These are phyloP conservation scores for Leishmania mexicana DNA, from an alignment of 208 protist genomes.

Conservation along the genomic window DNA sequence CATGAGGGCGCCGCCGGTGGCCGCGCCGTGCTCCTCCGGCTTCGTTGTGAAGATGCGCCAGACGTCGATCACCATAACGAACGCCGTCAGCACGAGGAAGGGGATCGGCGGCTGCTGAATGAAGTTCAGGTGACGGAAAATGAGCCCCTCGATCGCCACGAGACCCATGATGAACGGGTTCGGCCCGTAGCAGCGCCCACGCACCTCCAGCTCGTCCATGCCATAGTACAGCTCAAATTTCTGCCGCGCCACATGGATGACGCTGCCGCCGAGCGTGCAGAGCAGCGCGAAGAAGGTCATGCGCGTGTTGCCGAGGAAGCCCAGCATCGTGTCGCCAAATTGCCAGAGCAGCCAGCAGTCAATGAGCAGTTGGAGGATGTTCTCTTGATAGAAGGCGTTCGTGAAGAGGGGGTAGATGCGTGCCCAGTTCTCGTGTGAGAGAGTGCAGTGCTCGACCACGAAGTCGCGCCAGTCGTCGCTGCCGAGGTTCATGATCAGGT, in stretches of 20 bases:
- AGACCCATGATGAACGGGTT: constrained; percentile 91
- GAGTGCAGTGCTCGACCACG: constrained; percentile 87
- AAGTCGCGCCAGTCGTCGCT: constrained; percentile 84
- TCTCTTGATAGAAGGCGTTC: constrained; percentile 87
- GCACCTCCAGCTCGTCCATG: constrained; percentile 84
- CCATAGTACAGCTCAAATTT: constrained; percentile 86
- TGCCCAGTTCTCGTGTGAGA: constrained; percentile 82
- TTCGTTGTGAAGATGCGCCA: constrained; percentile 88
- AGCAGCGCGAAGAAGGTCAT: constrained; percentile 79
- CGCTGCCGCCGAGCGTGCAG: constrained; percentile 71
- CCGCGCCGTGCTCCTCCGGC: constrained; percentile 83
- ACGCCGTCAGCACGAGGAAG: constrained; percentile 87
- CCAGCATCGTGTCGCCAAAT: constrained; percentile 87
- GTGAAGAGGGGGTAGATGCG: constrained; percentile 88
- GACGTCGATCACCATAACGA: constrained; percentile 90
- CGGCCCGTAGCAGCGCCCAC: constrained; percentile 85
- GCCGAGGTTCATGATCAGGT: constrained; percentile 78
- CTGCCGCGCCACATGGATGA: constrained; percentile 82
- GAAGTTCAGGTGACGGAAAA: constrained; percentile 92
- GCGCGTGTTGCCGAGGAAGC: constrained; percentile 83
- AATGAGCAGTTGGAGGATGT: constrained; percentile 87
- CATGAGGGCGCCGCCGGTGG: constrained; percentile 86
- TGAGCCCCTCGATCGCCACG: constrained; percentile 82
- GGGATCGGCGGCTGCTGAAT: constrained; percentile 90
- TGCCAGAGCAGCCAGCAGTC: constrained; percentile 86